Conservation (phyloP, 2,329 filamentous ascomycete species). For the Dryadomyces quercus-mongolicae region DNA sequence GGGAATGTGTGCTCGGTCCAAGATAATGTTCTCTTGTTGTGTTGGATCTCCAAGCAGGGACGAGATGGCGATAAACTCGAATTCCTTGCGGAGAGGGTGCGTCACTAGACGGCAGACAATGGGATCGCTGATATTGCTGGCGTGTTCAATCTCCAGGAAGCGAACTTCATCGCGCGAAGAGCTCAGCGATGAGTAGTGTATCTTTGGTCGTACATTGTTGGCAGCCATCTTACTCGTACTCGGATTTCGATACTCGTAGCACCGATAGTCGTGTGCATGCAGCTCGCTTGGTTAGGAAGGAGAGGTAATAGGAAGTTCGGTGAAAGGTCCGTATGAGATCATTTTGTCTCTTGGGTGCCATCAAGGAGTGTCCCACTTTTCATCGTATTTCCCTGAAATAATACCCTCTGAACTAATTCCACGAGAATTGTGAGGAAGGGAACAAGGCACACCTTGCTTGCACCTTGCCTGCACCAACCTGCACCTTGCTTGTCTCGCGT, state of each 20-base stretch:
- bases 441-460: too few relatives aligned
- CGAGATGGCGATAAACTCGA: constrained; percentile 1
- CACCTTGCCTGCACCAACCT: too few relatives aligned
- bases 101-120: neutral
- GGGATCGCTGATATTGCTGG: neutral
- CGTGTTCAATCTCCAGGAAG: neutral
- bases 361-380: neutral
- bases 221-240: neutral
- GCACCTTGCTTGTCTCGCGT: neutral
- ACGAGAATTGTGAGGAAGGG: too few relatives aligned
- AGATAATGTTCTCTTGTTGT: neutral
- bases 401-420: neutral
- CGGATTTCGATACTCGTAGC: neutral
- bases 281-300: neutral
- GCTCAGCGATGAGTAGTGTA: neutral
- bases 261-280: neutral
- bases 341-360: neutral
- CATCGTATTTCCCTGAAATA: neutral
- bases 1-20: neutral
- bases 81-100: neutral
- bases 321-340: neutral
- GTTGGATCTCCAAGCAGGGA: constrained; percentile 1
- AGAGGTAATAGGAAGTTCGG: neutral
- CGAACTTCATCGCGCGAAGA: neutral
- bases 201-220: neutral